Conservation (phyloP, 495 filamentous ascomycete genomes). For the Cenococcum geophilum region DNA sequence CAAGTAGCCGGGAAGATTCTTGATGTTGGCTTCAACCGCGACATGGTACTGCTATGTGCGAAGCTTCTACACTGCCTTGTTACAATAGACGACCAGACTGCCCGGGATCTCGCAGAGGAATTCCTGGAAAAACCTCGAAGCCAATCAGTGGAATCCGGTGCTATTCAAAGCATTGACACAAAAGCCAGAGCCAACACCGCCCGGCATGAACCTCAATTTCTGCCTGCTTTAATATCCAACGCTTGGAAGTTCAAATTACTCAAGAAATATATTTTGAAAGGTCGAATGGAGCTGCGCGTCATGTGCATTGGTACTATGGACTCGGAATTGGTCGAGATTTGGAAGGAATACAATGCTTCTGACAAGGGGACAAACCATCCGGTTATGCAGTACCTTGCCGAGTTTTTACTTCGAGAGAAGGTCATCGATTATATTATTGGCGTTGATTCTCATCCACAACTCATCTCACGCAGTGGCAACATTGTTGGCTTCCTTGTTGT, state of each 20-base stretch:
- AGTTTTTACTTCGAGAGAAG: conserved; percentile 62
- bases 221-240: conserved; percentile 45
- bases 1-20: conserved; percentile 21
- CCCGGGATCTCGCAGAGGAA: conserved; percentile 13
- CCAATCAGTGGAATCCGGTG: background rate
- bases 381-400: conserved; percentile 55
- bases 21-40: conserved; percentile 16
- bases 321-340: conserved; percentile 59
- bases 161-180: background rate
- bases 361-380: conserved; percentile 42
- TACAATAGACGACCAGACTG: conserved; percentile 12
- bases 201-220: conserved; percentile 4
- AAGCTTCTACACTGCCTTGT: conserved; percentile 13
- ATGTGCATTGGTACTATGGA: conserved; percentile 66
- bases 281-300: conserved; percentile 86
- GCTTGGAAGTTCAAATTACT: conserved; percentile 67
- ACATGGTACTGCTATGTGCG: conserved; percentile 9
- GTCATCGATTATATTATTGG: conserved; percentile 82
- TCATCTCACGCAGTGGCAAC: conserved; percentile 74
- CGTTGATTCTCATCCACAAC: conserved; percentile 83
- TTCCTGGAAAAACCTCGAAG: conserved; percentile 15
- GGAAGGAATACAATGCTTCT: conserved; percentile 46
- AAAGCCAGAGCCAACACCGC: background rate
- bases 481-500: conserved; percentile 86
- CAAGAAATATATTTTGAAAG: conserved; percentile 65